A percentile compares a stretch with the other conserved stretches of the same genome.
phyloP scores from a whole-genome alignment of 495 filamentous ascomycete genomes.

The Trichoderma reesei region DNA sequence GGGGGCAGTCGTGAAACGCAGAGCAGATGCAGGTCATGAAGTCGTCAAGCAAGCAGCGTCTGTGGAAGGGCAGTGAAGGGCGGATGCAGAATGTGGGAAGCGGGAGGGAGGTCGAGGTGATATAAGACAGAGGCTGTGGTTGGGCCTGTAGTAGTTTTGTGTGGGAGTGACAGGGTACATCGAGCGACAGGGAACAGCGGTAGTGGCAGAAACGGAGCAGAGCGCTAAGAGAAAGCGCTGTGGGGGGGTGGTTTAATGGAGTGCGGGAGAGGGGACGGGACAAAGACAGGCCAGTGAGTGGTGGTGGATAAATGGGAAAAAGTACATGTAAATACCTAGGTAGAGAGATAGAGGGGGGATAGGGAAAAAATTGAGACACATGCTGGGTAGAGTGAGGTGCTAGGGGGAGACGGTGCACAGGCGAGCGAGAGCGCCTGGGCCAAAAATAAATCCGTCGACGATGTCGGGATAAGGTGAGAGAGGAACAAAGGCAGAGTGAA shows the following conservation, averaged over 20 bases:
- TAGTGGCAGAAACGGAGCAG: neutral
- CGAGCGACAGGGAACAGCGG: too few relatives aligned
- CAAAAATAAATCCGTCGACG: constrained; percentile 4
- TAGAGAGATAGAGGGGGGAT: neutral
- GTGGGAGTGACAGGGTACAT: too few relatives aligned
- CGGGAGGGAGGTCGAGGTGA: neutral
- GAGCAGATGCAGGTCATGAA: constrained; percentile 8
- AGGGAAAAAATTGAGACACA: neutral
- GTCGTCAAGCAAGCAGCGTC: constrained; percentile 3
- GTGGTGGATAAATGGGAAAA: neutral
- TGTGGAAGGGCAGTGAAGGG: constrained; percentile 7
- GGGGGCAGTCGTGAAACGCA: neutral
- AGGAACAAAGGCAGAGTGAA: neutral
- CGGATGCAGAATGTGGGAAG: neutral
- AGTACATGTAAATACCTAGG: neutral
- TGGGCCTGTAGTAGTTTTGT: too few relatives aligned
- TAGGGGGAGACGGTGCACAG: neutral
- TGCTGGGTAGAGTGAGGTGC: neutral
- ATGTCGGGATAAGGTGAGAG: neutral
- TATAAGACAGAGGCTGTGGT: constrained; percentile 1
- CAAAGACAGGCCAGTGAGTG: neutral
- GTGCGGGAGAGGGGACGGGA: constrained; percentile 3
- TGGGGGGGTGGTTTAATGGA: neutral
- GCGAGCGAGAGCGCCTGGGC: neutral
- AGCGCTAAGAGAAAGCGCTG: neutral